These are phyloP conservation scores for Chrysochromulina tobinii DNA, from an alignment of 78 protist genomes.

Conservation along the genomic window DNA sequence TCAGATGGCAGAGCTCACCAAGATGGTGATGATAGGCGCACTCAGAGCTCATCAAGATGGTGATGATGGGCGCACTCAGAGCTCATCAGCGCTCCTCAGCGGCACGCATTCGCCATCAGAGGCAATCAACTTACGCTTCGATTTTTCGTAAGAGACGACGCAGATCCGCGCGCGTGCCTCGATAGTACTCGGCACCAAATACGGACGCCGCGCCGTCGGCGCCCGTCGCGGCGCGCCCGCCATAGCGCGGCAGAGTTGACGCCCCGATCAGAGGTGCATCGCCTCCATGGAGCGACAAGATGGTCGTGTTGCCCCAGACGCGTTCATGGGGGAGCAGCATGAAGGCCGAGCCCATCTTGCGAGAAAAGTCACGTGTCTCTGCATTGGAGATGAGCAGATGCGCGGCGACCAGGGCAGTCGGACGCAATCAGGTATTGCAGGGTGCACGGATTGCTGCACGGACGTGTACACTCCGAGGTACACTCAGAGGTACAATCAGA, in stretches of 20 bases:
- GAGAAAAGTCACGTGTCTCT: slow-evolving; percentile 4
- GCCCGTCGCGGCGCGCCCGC: neutral
- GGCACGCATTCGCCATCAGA: too few relatives aligned
- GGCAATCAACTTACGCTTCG: neutral
- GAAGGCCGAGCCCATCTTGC: neutral
- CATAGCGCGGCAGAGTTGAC: too few relatives aligned
- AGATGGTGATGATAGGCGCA: too few relatives aligned
- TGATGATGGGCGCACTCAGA: too few relatives aligned
- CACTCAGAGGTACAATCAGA: too few relatives aligned
- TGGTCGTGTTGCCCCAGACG: neutral
- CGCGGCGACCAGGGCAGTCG: neutral
- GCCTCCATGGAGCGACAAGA: neutral
- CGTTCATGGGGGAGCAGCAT: slow-evolving; percentile 7
- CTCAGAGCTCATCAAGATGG: too few relatives aligned
- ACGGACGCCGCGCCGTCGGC: neutral
- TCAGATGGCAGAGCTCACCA: too few relatives aligned
- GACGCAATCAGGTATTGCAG: too few relatives aligned
- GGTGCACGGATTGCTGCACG: too few relatives aligned
- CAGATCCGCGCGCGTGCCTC: neutral
- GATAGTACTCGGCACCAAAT: neutral
- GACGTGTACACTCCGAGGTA: too few relatives aligned
- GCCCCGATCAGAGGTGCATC: too few relatives aligned
- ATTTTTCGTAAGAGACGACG: neutral
- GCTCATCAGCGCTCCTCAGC: too few relatives aligned
- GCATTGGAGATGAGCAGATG: neutral